Base-by-base conservation (phyloP, 306 rosid genomes). In the Prunus armeniaca region DNA sequence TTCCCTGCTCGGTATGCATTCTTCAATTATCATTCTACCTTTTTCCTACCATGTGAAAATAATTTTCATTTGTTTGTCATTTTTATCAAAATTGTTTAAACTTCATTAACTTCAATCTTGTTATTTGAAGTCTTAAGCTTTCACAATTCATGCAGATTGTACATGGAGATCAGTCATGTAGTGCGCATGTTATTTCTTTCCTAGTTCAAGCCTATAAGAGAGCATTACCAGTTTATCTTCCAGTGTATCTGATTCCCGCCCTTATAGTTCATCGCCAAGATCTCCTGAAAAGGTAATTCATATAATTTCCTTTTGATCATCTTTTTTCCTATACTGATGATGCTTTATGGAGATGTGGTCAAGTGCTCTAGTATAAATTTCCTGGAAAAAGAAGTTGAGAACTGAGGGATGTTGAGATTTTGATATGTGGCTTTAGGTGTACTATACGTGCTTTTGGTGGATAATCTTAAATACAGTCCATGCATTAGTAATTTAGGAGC, bases 161-260 rank as follows among this genome's bases (percentile, higher is more conserved):
- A 64, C 99, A 96, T 83, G 93, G 93, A 74, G 88, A 86, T 82
- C 93, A 96, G 78, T 84, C 98, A 56, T 96, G 97, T 79, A 20
- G 86, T 60, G 92, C 77, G 34, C 99, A 92, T 69, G 19, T 87
- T 73, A 13, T 92, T 78, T 88, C 97, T 58, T 96, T 89, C 86
- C 90, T 92, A 72, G 43, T 89, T 81, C 91, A 91, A 85, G 96
- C 95, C 81, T 96, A 91, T 86, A 84, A 88, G 85, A 96, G 97
- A 82, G 97, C 99, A 3, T 61, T 92, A 78, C 97, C 98, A 12
- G 99, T 96, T 76, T 96, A 96, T 80, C 93, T 96, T 69, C 99
- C 98, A 5, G 98, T 96, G 30, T 92, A 96, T 86, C 84, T 96
- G 76, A 84, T 92, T 82, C 98, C 99, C 24, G 99, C 99, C 30